A percentile compares a stretch with the other conserved stretches of the same genome.
phyloP scores from a whole-genome alignment of 768 basidiomycete species.

The Coprinellus micaceus region DNA sequence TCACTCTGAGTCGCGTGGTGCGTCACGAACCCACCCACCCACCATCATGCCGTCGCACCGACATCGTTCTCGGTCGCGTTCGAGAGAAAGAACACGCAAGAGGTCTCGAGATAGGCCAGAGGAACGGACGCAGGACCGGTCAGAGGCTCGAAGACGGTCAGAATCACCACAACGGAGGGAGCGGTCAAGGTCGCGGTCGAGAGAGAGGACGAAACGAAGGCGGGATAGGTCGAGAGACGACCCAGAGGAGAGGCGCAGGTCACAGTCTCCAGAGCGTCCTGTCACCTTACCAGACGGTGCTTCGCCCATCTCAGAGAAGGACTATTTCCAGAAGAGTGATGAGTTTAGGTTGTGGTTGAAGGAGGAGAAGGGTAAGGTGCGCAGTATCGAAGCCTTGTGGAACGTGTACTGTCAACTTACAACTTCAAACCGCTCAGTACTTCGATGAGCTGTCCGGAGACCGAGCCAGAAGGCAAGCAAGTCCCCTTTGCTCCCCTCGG shows the following conservation, averaged over 20 bases:
- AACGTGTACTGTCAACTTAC: neutral
- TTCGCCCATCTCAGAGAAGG: conserved; percentile 69
- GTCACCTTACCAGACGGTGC: conserved; percentile 51
- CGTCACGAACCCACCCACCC: neutral
- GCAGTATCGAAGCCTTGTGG: conserved; percentile 8
- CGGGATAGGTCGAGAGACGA: conserved; percentile 24
- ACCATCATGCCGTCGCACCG: conserved; percentile 1
- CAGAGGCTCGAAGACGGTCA: too few relatives aligned
- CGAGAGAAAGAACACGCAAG: too few relatives aligned
- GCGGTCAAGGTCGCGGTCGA: neutral
- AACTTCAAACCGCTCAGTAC: conserved; percentile 45
- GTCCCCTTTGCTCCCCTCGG: conserved; percentile 12
- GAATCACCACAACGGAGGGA: neutral
- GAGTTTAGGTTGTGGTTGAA: conserved; percentile 89
- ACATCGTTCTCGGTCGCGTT: conserved; percentile 1
- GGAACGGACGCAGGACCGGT: too few relatives aligned
- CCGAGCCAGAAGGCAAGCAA: conserved; percentile 64
- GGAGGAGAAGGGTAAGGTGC: conserved; percentile 52
- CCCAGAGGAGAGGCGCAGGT: conserved; percentile 32
- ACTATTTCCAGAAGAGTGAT: conserved; percentile 85
- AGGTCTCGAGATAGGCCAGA: too few relatives aligned
- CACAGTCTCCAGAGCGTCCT: conserved; percentile 44
- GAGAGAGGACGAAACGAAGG: conserved; percentile 1
- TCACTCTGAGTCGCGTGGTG: neutral
- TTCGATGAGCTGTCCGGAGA: conserved; percentile 85